Conservation (phyloP, 164 flowering plant species). For the Vitis cinerea region DNA sequence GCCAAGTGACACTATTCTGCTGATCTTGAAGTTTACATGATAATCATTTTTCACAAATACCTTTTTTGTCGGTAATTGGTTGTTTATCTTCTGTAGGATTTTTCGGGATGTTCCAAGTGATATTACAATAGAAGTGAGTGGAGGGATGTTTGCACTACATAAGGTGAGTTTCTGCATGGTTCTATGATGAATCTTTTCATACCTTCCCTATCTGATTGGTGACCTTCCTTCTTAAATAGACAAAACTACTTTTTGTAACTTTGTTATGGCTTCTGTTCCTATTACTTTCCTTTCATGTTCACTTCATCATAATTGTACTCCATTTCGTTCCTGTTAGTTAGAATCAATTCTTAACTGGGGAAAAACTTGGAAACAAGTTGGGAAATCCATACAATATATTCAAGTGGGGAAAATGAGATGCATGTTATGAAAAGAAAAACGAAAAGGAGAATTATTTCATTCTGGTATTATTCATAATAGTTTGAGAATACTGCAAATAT, state of each 20-base stretch:
- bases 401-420: neutral
- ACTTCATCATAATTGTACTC: neutral
- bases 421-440: too few relatives aligned
- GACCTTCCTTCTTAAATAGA: neutral
- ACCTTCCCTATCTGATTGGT: neutral
- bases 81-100: slow-evolving; percentile 47
- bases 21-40: too few relatives aligned
- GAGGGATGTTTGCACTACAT: slow-evolving; percentile 62
- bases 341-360: too few relatives aligned
- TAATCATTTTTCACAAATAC: neutral
- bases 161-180: slow-evolving; percentile 41
- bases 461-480: neutral
- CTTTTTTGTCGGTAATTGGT: neutral
- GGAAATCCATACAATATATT: neutral
- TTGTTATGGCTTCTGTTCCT: too few relatives aligned
- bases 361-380: neutral
- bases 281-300: neutral
- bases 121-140: slow-evolving; percentile 65
- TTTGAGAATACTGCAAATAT: neutral
- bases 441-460: neutral
- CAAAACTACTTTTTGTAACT: too few relatives aligned
- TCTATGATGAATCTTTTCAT: neutral
- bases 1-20: too few relatives aligned
- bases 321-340: too few relatives aligned
- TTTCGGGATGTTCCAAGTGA: slow-evolving; percentile 87